Conservation (phyloP, 2,329 filamentous ascomycete species). For the Ophiostoma fasciatum region DNA sequence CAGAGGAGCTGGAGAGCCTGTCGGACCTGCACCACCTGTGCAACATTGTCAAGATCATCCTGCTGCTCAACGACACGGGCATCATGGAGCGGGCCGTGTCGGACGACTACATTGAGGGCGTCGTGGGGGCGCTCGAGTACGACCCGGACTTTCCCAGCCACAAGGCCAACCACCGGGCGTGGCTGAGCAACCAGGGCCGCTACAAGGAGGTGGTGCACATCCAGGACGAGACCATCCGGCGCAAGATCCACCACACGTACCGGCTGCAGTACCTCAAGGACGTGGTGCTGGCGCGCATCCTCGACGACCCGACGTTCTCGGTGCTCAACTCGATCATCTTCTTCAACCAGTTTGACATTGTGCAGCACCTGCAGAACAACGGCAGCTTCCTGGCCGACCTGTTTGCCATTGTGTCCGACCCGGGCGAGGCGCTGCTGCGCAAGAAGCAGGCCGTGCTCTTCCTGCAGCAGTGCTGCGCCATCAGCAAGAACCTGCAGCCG, state of each 20-base stretch:
- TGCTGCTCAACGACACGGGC: conserved; percentile 82
- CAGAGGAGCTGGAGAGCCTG: conserved; percentile 82
- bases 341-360: conserved; percentile 97
- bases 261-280: conserved; percentile 94
- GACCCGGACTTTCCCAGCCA: conserved; percentile 95
- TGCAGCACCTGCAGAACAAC: conserved; percentile 84
- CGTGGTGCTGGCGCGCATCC: conserved; percentile 88
- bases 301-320: conserved; percentile 95
- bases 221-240: conserved; percentile 62
- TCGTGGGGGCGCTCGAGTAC: conserved; percentile 92
- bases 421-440: conserved; percentile 48
- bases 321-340: conserved; percentile 97
- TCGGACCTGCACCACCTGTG: conserved; percentile 79
- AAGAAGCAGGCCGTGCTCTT: conserved; percentile 94
- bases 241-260: conserved; percentile 94
- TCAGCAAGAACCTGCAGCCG: conserved; percentile 87
- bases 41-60: conserved; percentile 95
- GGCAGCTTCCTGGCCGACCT: conserved; percentile 59
- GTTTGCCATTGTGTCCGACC: conserved; percentile 66
- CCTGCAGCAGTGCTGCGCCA: conserved; percentile 88
- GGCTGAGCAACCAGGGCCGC: conserved; percentile 72
- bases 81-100: conserved; percentile 92
- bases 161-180: conserved; percentile 93
- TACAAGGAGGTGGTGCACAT: conserved; percentile 96
- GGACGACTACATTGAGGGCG: conserved; percentile 76